phyloP scores from a whole-genome alignment of 805 yeast genomes.

The Lachancea quebecensis region DNA sequence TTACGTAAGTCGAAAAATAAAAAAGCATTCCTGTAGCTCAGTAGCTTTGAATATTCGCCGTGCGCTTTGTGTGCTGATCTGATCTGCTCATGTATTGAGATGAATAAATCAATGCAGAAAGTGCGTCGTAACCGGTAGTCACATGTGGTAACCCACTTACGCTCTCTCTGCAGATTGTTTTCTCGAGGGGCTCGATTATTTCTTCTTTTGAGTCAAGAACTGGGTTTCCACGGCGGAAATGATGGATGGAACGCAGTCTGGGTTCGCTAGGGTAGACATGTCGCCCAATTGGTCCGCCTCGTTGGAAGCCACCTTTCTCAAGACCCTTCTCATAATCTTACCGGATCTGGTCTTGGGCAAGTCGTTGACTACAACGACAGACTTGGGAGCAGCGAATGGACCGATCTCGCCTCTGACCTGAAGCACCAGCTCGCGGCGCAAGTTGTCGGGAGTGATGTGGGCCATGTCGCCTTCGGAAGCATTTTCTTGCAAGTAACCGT shows the following conservation, averaged over 20 bases:
- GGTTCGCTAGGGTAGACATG: constrained; percentile 80
- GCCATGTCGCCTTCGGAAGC: constrained; percentile 27
- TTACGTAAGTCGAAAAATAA: too few relatives aligned
- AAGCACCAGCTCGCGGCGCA: constrained; percentile 69
- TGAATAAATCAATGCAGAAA: background rate
- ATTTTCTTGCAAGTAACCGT: constrained; percentile 31
- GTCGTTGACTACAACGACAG: constrained; percentile 52
- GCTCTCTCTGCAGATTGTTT: background rate
- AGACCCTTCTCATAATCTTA: constrained; percentile 95
- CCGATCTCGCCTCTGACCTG: constrained; percentile 91
- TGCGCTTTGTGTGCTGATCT: too few relatives aligned
- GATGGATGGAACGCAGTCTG: constrained; percentile 71
- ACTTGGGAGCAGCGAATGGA: constrained; percentile 87
- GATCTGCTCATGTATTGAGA: too few relatives aligned
- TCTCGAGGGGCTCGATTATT: constrained; percentile 2
- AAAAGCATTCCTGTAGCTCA: too few relatives aligned
- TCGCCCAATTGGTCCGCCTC: constrained; percentile 94
- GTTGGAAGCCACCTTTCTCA: constrained; percentile 86
- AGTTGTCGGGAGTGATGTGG: constrained; percentile 32
- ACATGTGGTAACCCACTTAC: background rate
- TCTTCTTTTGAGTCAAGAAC: constrained; percentile 24
- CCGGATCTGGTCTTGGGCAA: constrained; percentile 98
- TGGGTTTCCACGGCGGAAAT: constrained; percentile 55
- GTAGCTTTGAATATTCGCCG: too few relatives aligned
- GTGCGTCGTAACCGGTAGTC: background rate